Evolutionary conservation across 163 green algal species (phyloP).

Genomic region (Chloromonas sp.): DNA sequence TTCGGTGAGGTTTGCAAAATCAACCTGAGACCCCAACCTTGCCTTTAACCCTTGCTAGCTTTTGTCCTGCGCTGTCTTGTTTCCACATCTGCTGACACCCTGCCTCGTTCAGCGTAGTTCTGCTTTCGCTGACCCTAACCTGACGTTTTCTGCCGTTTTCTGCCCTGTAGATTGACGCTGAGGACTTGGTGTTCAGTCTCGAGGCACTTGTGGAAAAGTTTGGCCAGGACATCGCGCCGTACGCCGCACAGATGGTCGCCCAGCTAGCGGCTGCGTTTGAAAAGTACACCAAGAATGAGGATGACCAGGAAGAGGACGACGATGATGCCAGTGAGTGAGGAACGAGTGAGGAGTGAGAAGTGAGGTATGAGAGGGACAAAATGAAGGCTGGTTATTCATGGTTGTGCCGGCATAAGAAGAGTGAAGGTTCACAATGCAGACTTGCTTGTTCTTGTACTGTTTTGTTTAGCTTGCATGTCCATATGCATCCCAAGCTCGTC

Average conservation of each 20-base stretch:
- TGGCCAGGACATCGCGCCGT: slow-evolving; percentile 85
- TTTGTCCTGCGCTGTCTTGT: too few relatives aligned
- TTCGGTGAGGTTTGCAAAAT: too few relatives aligned
- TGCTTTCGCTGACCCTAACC: too few relatives aligned
- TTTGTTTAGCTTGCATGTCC: too few relatives aligned
- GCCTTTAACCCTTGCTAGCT: too few relatives aligned
- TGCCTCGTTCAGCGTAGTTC: too few relatives aligned
- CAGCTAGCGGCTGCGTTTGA: slow-evolving; percentile 81
- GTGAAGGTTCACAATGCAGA: too few relatives aligned
- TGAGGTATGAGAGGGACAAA: neutral
- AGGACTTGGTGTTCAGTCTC: slow-evolving; percentile 90
- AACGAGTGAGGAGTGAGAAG: neutral
- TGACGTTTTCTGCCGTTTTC: too few relatives aligned
- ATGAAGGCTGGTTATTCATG: neutral
- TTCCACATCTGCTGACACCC: too few relatives aligned
- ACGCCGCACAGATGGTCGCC: slow-evolving; percentile 42
- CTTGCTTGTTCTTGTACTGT: too few relatives aligned
- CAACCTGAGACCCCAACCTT: too few relatives aligned
- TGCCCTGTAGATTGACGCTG: slow-evolving; percentile 68
- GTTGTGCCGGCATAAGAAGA: neutral
- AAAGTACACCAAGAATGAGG: slow-evolving; percentile 56
- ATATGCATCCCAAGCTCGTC: too few relatives aligned
- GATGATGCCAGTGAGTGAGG: slow-evolving; percentile 42
- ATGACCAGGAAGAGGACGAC: slow-evolving; percentile 65
- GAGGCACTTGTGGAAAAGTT: slow-evolving; percentile 90